Evolutionary conservation across 2,329 filamentous ascomycete species (phyloP), one percentile per base, ranked within the genome.

Genomic region (Polychaeton citri): DNA sequence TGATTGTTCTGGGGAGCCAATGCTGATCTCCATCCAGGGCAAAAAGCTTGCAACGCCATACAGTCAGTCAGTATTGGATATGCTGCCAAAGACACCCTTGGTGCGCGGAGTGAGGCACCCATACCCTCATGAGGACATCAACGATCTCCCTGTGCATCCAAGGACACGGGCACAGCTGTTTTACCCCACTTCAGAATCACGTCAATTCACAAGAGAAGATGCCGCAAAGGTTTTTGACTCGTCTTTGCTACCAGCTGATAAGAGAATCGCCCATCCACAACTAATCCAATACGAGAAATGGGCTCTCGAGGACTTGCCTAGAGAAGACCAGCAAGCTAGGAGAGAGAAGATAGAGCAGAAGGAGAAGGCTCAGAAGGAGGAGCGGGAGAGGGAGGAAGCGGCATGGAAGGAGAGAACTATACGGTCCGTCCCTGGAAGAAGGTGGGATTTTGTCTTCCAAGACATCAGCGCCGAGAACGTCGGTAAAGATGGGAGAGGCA

Each of bases 11-110:
- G n/a, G n/a, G n/a, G n/a, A n/a, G n/a, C n/a, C n/a, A n/a, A n/a
- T n/a, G n/a, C n/a, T n/a, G n/a, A n/a, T n/a, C n/a, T n/a, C n/a
- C n/a, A n/a, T 47, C 41, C 44, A 94, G 88, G 76, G 75, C 38
- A 86, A 88, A 65, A 70, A 67, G 41, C 62, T 93, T 24, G 86
- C 86, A 2, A 69, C 64, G 18, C 79, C 83, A 9, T 95, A 95
- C 58, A 70, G 79, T 17, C 71, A 72, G 38, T 82, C 85, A 8
- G 69, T 96, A 17, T 67, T 84, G 48, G 62, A 65, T 21, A 93
- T 95, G 86, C 65, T 96, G 4, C 86, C 85, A 2, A 70, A 69
- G 37, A 82, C 75, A n/a, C 62, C 63, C 3, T 61, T 68, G 41
- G 51, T 54, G 32, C 42, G 55, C 19, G 38, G 49, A 18, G 50